Base-by-base conservation (phyloP, 2,329 filamentous ascomycete genomes). In the Monilinia vaccinii-corymbosi region DNA sequence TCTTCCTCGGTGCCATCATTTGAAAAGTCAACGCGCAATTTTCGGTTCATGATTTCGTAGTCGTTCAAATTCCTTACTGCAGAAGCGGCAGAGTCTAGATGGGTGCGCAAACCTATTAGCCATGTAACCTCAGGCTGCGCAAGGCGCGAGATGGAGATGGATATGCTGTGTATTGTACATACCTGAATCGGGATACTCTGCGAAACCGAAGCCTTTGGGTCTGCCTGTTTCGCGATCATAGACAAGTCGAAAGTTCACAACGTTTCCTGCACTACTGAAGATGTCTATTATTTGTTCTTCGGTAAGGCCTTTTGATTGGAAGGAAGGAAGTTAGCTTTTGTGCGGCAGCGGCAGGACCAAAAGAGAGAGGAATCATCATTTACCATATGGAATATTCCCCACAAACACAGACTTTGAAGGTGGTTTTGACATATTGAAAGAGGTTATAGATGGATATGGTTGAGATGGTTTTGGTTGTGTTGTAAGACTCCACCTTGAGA, bases 261-360 rank as follows among this genome's bases (percentile, higher is more conserved):
- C 93, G 66, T 92, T 89, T 61, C 94, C 94, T 57, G 89, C 91
- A 65, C 88, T 88, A 72, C 86, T 89, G 74, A 97, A 95, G 63
- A 96, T 96, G 68, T 97, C 90, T 71, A 87, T 88, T 69, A 99
- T 96, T 73, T 96, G 89, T 73, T 97, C 92, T 76, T 99, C 94
- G 34, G 91, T 96, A 65, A 97, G 85, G 64, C 93, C 92, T 96
- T 70, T n/a, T 61, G 57, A 11, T 28, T 31, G 52, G 36, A 47
- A 7, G 53, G 66, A 45, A 10, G 51, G 66, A 45, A 67, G 65
- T 58, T 58, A 62, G 42, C 56, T 44, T 44, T 46, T 46, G 40
- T 21, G 52, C 46, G 32, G 50, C 14, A 60, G 52, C 46, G 32
- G 50, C 14, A 60, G 31, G 46, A 25, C 6, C 9, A 25, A 38